Evolutionary conservation across 2,329 filamentous ascomycete genomes (phyloP).

Genomic region (Myriosclerotinia scirpicola): DNA sequence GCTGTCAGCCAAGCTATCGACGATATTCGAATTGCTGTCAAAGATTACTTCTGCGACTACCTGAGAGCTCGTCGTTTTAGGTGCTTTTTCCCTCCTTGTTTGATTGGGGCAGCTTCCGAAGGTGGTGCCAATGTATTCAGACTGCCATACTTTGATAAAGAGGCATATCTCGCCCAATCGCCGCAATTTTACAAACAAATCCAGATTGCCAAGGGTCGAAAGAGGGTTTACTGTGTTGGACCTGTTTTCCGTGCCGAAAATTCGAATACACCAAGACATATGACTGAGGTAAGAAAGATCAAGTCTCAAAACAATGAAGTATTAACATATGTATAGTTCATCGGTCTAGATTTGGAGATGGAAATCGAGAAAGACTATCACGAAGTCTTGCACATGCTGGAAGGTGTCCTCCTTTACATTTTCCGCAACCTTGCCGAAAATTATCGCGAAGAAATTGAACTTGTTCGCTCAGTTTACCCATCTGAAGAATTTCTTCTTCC

Average conservation of each 20-base stretch:
- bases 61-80: constrained; percentile 73
- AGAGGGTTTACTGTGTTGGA: constrained; percentile 75
- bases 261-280: constrained; percentile 78
- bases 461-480: constrained; percentile 71
- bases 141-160: constrained; percentile 83
- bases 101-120: constrained; percentile 88
- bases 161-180: constrained; percentile 76
- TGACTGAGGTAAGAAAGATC: constrained; percentile 63
- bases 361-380: constrained; percentile 77
- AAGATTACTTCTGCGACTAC: constrained; percentile 72
- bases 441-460: constrained; percentile 70
- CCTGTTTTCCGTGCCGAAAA: constrained; percentile 86
- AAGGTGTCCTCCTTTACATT: constrained; percentile 74
- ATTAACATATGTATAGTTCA: constrained; percentile 55
- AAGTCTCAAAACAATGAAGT: not conserved
- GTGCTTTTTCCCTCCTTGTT: constrained; percentile 83
- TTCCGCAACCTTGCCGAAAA: constrained; percentile 66
- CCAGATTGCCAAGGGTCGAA: constrained; percentile 75
- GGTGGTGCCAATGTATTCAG: constrained; percentile 91
- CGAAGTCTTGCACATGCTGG: constrained; percentile 71
- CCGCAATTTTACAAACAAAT: constrained; percentile 89
- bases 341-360: constrained; percentile 87
- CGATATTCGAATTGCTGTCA: constrained; percentile 46
- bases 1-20: constrained; percentile 87
- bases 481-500: constrained; percentile 77